Percentiles rank a stretch among this genome's conserved stretches.
phyloP scores from a whole-genome alignment of 257 asterid genomes.

The Nicotiana sylvestris region DNA sequence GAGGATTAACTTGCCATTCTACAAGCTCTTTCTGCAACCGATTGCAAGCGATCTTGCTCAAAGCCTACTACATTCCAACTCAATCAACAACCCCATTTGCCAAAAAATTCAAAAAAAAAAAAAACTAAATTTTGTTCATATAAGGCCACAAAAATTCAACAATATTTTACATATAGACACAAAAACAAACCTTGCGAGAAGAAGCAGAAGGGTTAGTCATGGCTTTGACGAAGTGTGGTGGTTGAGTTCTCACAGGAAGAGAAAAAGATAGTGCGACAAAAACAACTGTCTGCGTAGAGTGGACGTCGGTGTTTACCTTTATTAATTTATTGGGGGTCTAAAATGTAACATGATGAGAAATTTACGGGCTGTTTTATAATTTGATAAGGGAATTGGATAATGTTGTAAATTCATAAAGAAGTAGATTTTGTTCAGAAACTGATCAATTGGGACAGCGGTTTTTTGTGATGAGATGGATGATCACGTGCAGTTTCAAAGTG shows the following conservation, averaged over 20 bases:
- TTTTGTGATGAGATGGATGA: not conserved
- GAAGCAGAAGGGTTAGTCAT: constrained; percentile 25
- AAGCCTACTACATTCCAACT: constrained; percentile 37
- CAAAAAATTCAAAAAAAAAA: not conserved
- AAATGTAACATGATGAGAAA: not conserved
- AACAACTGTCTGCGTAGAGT: constrained; percentile 4
- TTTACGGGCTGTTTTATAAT: not conserved
- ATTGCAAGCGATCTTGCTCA: constrained; percentile 95
- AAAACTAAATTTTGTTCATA: not conserved
- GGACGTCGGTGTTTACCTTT: not conserved
- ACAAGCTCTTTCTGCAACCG: constrained; percentile 93
- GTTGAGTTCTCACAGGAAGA: not conserved
- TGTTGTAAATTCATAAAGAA: not conserved
- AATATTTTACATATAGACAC: not conserved
- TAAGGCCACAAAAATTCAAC: not conserved
- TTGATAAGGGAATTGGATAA: not conserved
- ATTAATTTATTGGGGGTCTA: not conserved
- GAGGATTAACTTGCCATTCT: constrained; percentile 98
- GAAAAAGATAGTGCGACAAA: not conserved
- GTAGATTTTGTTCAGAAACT: not conserved
- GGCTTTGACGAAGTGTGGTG: not conserved
- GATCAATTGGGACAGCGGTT: not conserved
- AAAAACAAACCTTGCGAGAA: constrained; percentile 24
- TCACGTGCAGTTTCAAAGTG: not conserved
- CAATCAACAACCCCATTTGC: constrained; percentile 1